phyloP scores from a whole-genome alignment of 768 basidiomycete species.

The Scleroderma bovista region DNA sequence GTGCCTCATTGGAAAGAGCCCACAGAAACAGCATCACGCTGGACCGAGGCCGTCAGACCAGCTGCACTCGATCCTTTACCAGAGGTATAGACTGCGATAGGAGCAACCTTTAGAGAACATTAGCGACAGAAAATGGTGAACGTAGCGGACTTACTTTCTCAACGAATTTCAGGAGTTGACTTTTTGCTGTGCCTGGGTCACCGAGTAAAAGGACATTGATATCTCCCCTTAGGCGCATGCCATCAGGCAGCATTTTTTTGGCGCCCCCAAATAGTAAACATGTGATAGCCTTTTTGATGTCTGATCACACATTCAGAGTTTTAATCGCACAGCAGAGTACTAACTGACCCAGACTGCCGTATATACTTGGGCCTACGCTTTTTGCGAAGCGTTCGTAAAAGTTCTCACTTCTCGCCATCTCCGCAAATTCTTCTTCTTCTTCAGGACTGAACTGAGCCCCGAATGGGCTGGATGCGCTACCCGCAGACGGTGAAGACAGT shows the following conservation, averaged over 20 bases:
- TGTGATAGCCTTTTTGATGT: conserved; percentile 96
- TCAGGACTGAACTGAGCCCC: conserved; percentile 88
- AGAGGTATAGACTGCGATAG: conserved; percentile 96
- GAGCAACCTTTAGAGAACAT: conserved; percentile 64
- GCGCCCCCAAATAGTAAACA: conserved; percentile 97
- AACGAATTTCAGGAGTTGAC: conserved; percentile 96
- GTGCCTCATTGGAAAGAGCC: conserved; percentile 22
- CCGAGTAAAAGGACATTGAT: conserved; percentile 96
- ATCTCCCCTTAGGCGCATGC: conserved; percentile 94
- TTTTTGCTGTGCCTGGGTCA: conserved; percentile 98
- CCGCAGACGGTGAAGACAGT: conserved; percentile 71
- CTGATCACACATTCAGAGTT: conserved; percentile 36
- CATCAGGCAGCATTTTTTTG: conserved; percentile 94
- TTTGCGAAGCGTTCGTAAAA: conserved; percentile 93
- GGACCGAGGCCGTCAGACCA: conserved; percentile 96
- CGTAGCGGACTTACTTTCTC: conserved; percentile 60
- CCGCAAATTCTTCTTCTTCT: conserved; percentile 94
- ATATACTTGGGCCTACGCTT: conserved; percentile 97
- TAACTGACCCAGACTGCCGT: conserved; percentile 75
- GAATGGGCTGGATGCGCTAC: conserved; percentile 76
- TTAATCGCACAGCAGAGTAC: background rate
- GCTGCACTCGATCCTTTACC: conserved; percentile 98
- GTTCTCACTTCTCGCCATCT: conserved; percentile 81
- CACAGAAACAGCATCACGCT: conserved; percentile 87
- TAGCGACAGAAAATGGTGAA: background rate